Evolutionary conservation across 192 early-diverging fungal species (phyloP).

Genomic region (Mortierella hygrophila): DNA sequence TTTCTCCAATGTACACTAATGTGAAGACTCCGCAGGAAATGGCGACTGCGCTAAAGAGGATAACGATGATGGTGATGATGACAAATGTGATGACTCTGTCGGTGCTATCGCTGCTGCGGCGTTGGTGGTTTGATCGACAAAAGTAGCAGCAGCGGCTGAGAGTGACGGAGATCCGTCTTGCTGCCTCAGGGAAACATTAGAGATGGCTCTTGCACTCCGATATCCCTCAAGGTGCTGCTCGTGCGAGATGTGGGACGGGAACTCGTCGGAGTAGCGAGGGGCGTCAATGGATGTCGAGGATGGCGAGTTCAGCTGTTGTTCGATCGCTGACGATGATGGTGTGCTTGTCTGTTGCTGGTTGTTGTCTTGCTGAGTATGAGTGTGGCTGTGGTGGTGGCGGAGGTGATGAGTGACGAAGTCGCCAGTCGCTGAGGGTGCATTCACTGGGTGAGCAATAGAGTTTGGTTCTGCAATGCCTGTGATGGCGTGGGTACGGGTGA

Average conservation of each 20-base stretch:
- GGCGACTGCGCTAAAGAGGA: background rate
- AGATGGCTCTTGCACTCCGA: background rate
- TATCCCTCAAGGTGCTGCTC: conserved; percentile 10
- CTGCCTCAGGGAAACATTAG: background rate
- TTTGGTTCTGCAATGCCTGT: background rate
- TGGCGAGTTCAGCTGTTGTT: background rate
- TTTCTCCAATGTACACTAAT: background rate
- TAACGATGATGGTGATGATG: background rate
- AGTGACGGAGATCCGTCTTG: background rate
- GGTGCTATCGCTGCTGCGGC: background rate
- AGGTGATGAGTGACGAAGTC: background rate
- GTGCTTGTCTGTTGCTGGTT: background rate
- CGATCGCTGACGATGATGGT: background rate
- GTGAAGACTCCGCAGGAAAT: background rate
- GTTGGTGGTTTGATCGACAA: background rate
- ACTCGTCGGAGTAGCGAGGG: conserved; percentile 27
- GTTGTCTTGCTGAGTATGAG: background rate
- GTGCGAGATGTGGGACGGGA: conserved; percentile 2
- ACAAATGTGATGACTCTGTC: background rate
- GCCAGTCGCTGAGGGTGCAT: background rate
- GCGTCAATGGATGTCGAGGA: background rate
- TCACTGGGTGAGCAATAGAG: background rate
- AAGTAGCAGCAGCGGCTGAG: background rate
- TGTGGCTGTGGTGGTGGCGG: background rate
- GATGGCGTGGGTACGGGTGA: background rate